Evolutionary conservation across 2,329 filamentous ascomycete genomes (phyloP), one percentile per base, ranked within the genome.

Genomic region (Colletotrichum gloeosporioides): DNA sequence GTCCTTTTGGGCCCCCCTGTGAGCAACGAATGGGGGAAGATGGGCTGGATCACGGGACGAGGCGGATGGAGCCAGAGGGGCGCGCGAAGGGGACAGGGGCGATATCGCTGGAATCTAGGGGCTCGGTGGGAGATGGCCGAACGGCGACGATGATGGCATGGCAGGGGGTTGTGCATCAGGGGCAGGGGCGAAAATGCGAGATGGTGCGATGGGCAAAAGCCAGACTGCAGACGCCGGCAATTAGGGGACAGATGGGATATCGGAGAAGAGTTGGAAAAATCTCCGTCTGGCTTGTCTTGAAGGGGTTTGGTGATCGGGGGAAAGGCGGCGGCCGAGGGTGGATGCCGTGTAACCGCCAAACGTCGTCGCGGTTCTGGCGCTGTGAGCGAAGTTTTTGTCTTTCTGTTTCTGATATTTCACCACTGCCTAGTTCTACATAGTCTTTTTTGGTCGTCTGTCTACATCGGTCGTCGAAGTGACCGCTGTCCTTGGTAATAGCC

Each of bases 21-120:
- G 59, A 10, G 10, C 12, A 13, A 13, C 53, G 27, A 62, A 73
- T 44, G 25, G 25, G 64, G 65, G 61, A 32, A 15, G 39, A 63
- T 36, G 22, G 71, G 31, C 55, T 39, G 36, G 66, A 67, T 71
- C 44, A 53, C 44, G 44, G 44, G 34, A 27, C 15, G 36, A 39
- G 44, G 44, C 31, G 55, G 69, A 13, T 36, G 49, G 69, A 39
- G 62, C 32, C 32, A 27, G 29, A 25, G 36, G 25, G 25, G 39
- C n/a, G 18, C 18, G 12, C 6, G 39, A 49, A 63, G 39, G 44
- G 8, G 12, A 27, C 32, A 73, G 73, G 73, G 70, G 64, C 69
- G 62, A 75, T 12, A n/a, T 27, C 32, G 34, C 39, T 76, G 73
- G 73, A 76, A 76, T 73, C 69, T 76, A 76, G 63, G 73, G 73